Evolutionary conservation across 2,329 filamentous ascomycete species (phyloP).

Genomic region (Phialemoniopsis sp.): DNA sequence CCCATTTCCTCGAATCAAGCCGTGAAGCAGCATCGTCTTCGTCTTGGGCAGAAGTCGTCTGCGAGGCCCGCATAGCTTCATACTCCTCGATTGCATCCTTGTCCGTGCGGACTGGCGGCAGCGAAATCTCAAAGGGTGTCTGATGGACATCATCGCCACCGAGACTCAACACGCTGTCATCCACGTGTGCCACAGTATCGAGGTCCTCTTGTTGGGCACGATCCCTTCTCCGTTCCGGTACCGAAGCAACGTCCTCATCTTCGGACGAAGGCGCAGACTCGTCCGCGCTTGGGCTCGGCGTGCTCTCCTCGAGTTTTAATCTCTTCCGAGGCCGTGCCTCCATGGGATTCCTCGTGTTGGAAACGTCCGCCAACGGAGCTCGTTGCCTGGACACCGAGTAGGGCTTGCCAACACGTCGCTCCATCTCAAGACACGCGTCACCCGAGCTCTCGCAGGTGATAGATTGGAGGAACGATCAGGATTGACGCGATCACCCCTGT

Average conservation of each 20-base stretch:
- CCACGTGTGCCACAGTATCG: slow-evolving; percentile 6
- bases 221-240: not conserved
- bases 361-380: slow-evolving; percentile 9
- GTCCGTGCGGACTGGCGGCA: slow-evolving; percentile 64
- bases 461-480: no score
- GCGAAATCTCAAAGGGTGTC: slow-evolving; percentile 67
- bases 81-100: slow-evolving; percentile 76
- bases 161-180: slow-evolving; percentile 1
- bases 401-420: slow-evolving; percentile 18
- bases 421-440: slow-evolving; percentile 11
- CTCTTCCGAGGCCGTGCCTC: slow-evolving; percentile 27
- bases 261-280: slow-evolving; percentile 18
- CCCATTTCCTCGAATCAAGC: slow-evolving; percentile 54
- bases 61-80: slow-evolving; percentile 57
- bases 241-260: slow-evolving; percentile 17
- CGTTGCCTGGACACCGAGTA: slow-evolving; percentile 7
- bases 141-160: slow-evolving; percentile 16
- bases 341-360: slow-evolving; percentile 8
- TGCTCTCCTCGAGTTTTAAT: slow-evolving; percentile 20
- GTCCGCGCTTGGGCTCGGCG: not conserved
- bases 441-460: no score
- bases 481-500: no score
- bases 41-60: slow-evolving; percentile 22
- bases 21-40: slow-evolving; percentile 44
- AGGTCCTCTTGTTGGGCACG: slow-evolving; percentile 12